phyloP scores from a whole-genome alignment of 2,329 filamentous ascomycete genomes.

The Pezicula neosporulosa region DNA sequence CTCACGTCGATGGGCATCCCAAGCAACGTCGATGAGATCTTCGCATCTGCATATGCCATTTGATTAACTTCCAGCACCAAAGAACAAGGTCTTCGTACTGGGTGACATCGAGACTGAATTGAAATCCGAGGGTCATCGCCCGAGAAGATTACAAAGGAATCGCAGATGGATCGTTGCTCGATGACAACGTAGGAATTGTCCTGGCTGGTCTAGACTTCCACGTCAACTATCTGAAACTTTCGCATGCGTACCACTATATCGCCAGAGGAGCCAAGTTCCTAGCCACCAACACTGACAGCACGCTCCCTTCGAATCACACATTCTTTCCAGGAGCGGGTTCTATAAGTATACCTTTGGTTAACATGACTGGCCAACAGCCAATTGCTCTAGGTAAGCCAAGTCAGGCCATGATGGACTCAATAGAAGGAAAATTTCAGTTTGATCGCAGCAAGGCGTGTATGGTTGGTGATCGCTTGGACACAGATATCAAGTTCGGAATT shows the following conservation, averaged over 20 bases:
- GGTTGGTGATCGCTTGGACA: constrained; percentile 91
- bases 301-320: constrained; percentile 74
- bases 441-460: constrained; percentile 85
- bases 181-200: constrained; percentile 86
- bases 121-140: constrained; percentile 68
- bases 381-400: constrained; percentile 88
- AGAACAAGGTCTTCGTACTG: constrained; percentile 91
- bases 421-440: constrained; percentile 92
- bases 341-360: constrained; percentile 72
- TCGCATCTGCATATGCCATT: constrained; percentile 88
- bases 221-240: constrained; percentile 90
- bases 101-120: constrained; percentile 91
- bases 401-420: constrained; percentile 98
- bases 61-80: constrained; percentile 67
- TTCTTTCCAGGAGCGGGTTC: constrained; percentile 92
- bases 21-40: constrained; percentile 82
- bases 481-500: constrained; percentile 93
- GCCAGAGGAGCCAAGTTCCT: constrained; percentile 79
- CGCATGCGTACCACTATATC: constrained; percentile 83
- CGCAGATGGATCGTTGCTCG: constrained; percentile 71
- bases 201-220: constrained; percentile 91
- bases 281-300: constrained; percentile 90
- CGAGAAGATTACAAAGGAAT: constrained; percentile 78
- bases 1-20: constrained; percentile 79
- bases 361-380: constrained; percentile 68